phyloP scores from a whole-genome alignment of 495 filamentous ascomycete genomes.

The Cairneyella variabilis region DNA sequence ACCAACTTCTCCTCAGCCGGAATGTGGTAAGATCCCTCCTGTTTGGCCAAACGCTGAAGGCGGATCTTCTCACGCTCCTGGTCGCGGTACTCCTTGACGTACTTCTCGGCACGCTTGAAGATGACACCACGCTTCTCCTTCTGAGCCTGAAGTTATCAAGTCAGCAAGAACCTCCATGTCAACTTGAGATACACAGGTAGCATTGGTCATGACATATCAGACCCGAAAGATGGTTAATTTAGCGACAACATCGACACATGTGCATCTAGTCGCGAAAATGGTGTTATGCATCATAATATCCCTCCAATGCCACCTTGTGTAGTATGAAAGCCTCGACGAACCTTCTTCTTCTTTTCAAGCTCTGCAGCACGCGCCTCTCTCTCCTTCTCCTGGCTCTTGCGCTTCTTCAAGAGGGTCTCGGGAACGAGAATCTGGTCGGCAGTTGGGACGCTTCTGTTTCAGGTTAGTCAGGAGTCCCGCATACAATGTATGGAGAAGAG shows the following conservation, averaged over 20 bases:
- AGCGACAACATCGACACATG: conserved; percentile 87
- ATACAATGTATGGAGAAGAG: conserved; percentile 57
- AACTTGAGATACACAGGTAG: conserved; percentile 16
- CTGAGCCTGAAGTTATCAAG: conserved; percentile 60
- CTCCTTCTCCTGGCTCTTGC: conserved; percentile 98
- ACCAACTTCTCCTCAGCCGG: conserved; percentile 92
- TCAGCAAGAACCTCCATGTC: conserved; percentile 10
- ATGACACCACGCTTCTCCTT: conserved; percentile 96
- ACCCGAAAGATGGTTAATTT: conserved; percentile 99
- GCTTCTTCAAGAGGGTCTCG: conserved; percentile 99
- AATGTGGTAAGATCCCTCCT: conserved; percentile 90
- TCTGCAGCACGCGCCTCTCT: conserved; percentile 80
- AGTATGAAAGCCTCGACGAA: conserved; percentile 46
- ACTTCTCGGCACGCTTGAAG: conserved; percentile 99
- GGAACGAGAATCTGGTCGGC: conserved; percentile 91
- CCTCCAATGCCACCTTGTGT: conserved; percentile 37
- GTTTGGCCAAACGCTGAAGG: conserved; percentile 79
- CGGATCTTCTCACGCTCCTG: conserved; percentile 98
- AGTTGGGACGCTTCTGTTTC: conserved; percentile 63
- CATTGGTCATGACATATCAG: conserved; percentile 55
- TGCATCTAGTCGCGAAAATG: conserved; percentile 81
- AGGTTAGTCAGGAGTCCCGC: conserved; percentile 63
- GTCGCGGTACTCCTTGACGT: conserved; percentile 98
- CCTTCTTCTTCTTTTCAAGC: conserved; percentile 82
- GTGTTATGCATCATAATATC: conserved; percentile 66